Evolutionary conservation across 2,329 filamentous ascomycete species (phyloP).

Genomic region (Verruconis gallopava): DNA sequence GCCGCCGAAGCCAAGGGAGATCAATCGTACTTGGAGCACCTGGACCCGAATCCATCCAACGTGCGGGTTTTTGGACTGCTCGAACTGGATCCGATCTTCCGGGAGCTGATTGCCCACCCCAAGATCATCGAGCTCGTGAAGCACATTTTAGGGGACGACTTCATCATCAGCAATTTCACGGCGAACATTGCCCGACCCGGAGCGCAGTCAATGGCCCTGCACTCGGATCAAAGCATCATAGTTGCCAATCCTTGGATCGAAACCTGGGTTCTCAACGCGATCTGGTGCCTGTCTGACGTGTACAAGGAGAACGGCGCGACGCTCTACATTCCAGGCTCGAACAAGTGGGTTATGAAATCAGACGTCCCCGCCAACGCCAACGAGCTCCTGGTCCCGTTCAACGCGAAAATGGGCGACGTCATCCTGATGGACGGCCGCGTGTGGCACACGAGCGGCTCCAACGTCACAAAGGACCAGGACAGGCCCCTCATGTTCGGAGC

Average conservation of each 20-base stretch:
- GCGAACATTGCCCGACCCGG: slow-evolving; percentile 25
- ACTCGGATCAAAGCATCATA: slow-evolving; percentile 23
- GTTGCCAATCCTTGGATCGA: slow-evolving; percentile 22
- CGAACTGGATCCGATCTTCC: slow-evolving; percentile 19
- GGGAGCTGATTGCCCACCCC: slow-evolving; percentile 18
- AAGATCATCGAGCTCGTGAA: slow-evolving; percentile 19
- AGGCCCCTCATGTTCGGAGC: slow-evolving; percentile 22
- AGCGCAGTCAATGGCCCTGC: slow-evolving; percentile 20
- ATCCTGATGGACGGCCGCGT: slow-evolving; percentile 23
- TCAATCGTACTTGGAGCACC: slow-evolving; percentile 15
- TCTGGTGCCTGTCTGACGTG: slow-evolving; percentile 18
- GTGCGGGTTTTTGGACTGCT: slow-evolving; percentile 22
- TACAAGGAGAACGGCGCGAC: slow-evolving; percentile 20
- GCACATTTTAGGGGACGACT: slow-evolving; percentile 18
- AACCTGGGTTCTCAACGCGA: slow-evolving; percentile 15
- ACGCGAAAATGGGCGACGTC: slow-evolving; percentile 21
- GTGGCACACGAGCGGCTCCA: slow-evolving; percentile 23
- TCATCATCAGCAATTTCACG: slow-evolving; percentile 25
- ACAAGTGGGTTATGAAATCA: slow-evolving; percentile 10
- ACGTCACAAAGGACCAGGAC: slow-evolving; percentile 21
- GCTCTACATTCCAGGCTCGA: slow-evolving; percentile 12
- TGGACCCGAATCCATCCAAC: slow-evolving; percentile 20
- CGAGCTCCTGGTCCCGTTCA: slow-evolving; percentile 19
- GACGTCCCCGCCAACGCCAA: slow-evolving; percentile 17
- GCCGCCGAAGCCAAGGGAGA: slow-evolving; percentile 15